A percentile compares a stretch with the other conserved stretches of the same genome.
Conservation (phyloP, 768 basidiomycete genomes). For the Tricholoma saponaceum region DNA sequence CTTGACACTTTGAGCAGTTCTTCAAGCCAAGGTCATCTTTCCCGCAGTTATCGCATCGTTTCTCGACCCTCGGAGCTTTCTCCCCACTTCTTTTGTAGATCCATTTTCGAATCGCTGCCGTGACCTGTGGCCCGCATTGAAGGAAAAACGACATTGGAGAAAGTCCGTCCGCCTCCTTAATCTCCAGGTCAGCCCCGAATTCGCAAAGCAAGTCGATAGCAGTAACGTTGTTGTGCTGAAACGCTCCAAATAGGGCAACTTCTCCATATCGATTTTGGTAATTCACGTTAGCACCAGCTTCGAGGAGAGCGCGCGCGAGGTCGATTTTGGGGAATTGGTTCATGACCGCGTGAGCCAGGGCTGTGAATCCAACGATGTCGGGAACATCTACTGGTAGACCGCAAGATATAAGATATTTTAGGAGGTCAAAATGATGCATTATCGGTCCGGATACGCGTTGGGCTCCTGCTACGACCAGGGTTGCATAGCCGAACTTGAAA, state of each 20-base stretch:
- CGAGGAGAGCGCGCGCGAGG: slow-evolving; percentile 36
- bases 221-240: slow-evolving; percentile 24
- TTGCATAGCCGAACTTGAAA: slow-evolving; percentile 38
- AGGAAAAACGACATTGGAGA: slow-evolving; percentile 27
- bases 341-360: slow-evolving; percentile 43
- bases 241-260: slow-evolving; percentile 32
- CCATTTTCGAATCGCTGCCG: slow-evolving; percentile 42
- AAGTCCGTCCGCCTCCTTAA: slow-evolving; percentile 34
- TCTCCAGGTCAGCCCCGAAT: slow-evolving; percentile 41
- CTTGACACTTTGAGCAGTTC: slow-evolving; percentile 40
- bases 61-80: slow-evolving; percentile 37
- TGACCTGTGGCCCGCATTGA: slow-evolving; percentile 37
- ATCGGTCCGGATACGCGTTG: slow-evolving; percentile 24
- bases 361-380: slow-evolving; percentile 47
- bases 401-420: slow-evolving; percentile 36
- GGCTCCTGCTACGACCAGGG: slow-evolving; percentile 36
- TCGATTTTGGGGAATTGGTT: slow-evolving; percentile 19
- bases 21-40: slow-evolving; percentile 27
- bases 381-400: slow-evolving; percentile 36
- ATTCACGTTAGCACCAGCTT: slow-evolving; percentile 45
- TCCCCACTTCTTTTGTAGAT: slow-evolving; percentile 42
- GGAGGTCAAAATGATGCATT: slow-evolving; percentile 27
- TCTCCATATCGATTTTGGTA: slow-evolving; percentile 46
- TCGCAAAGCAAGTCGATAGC: slow-evolving; percentile 46
- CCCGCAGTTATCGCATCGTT: slow-evolving; percentile 38